Base-by-base conservation (phyloP, 2,329 filamentous ascomycete genomes). In the Diaporthe vaccinii region DNA sequence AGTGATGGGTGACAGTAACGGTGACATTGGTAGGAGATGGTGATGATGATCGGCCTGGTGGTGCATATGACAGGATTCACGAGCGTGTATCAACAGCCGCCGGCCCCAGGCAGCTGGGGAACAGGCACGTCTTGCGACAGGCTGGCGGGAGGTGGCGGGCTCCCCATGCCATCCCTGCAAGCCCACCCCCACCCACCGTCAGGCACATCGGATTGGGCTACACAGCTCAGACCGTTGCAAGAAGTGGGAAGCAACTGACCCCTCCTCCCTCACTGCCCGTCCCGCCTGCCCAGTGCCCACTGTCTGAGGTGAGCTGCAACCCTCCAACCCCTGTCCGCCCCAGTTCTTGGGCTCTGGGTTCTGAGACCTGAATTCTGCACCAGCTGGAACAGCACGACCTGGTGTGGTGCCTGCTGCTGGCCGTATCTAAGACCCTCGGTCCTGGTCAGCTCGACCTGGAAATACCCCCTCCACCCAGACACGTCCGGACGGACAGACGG, bases 41-140 rank as follows among this genome's bases (percentile, higher is more conserved):
- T 53, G 46, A 53, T 68, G 46, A 68, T 53, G 46, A 53, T 68
- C 46, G 61, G 28, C 61, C 41, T 22, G 25, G 28, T 57, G 53
- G 36, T 55, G 67, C 57, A 55, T 62, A 61, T 39, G 57, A 76
- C 57, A 67, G 58, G 61, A 55, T 67, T 74, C 58, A 72, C 46
- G 46, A 44, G 36, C 55, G 68, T 68, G 73, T 72, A 59, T 74
- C 72, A 76, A 74, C 75, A 76, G 75, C 44, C 75, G 75, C 75
- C 74, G 75, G 61, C 57, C 65, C 72, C 74, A 76, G 74, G 55
- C 62, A 65, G 62, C 62, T 51, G 41, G 36, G 51, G 62, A 58
- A 62, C 22, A 57, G 31, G 53, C 46, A 15, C 68, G 28, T 20
- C 36, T 34, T 55, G 31, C 62, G 46, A 68, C 71, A 74, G 71